These are phyloP conservation scores for Neopestalotiopsis rosae DNA, from an alignment of 2,329 filamentous ascomycete species.

Conservation along the genomic window DNA sequence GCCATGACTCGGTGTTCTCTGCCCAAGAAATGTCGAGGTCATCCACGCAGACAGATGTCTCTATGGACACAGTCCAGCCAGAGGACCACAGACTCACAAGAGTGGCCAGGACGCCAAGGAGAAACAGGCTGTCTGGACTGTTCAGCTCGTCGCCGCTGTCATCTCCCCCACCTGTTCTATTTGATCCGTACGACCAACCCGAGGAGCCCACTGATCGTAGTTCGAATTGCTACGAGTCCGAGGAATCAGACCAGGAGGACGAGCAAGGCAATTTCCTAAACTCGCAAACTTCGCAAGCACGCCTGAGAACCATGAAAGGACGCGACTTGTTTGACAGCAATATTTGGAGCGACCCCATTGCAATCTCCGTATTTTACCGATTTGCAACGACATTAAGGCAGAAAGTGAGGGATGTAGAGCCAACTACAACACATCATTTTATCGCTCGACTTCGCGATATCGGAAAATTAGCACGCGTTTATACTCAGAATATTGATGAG, in stretches of 20 bases:
- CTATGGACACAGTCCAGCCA: neutral
- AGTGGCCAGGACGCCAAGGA: slow-evolving; percentile 28
- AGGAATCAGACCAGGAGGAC: slow-evolving; percentile 51
- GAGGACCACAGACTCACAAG: slow-evolving; percentile 25
- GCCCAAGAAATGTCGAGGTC: slow-evolving; percentile 26
- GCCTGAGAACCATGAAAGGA: slow-evolving; percentile 69
- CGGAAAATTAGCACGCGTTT: slow-evolving; percentile 72
- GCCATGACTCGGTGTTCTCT: slow-evolving; percentile 32
- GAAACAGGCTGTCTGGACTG: slow-evolving; percentile 24
- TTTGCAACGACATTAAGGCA: slow-evolving; percentile 72
- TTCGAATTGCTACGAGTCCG: slow-evolving; percentile 41
- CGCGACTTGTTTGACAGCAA: slow-evolving; percentile 74
- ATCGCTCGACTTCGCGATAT: slow-evolving; percentile 70
- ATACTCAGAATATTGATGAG: slow-evolving; percentile 78
- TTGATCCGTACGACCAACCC: slow-evolving; percentile 52
- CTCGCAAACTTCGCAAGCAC: slow-evolving; percentile 44
- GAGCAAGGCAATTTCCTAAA: slow-evolving; percentile 45
- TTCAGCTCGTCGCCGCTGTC: slow-evolving; percentile 61
- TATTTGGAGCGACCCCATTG: slow-evolving; percentile 71
- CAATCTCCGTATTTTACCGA: slow-evolving; percentile 74
- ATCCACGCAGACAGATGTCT: slow-evolving; percentile 33
- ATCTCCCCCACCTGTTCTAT: slow-evolving; percentile 58
- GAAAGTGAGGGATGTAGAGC: slow-evolving; percentile 66
- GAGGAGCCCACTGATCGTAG: slow-evolving; percentile 42
- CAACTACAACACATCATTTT: slow-evolving; percentile 71